A percentile compares a stretch with the other conserved stretches of the same genome.
Evolutionary conservation across 2,329 filamentous ascomycete species (phyloP).

Genomic region (Epichloe bromicola): DNA sequence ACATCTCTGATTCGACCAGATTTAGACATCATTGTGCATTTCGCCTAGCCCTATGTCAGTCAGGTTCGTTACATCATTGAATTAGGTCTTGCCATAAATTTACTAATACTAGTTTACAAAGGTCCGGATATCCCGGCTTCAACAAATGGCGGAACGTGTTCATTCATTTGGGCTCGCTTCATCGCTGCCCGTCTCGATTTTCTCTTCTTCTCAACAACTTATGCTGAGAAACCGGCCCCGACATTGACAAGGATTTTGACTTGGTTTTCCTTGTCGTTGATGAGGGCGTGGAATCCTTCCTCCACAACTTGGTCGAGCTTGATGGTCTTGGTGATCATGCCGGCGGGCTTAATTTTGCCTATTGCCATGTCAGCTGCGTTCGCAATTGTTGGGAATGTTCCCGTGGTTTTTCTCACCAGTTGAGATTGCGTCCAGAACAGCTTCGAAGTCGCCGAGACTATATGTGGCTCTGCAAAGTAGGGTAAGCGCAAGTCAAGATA

Average conservation of each 20-base stretch:
- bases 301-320: conserved; percentile 41
- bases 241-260: conserved; percentile 48
- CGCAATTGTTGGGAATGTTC: not conserved
- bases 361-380: not conserved
- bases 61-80: not conserved
- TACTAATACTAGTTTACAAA: not conserved
- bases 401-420: conserved; percentile 3
- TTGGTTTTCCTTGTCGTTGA: conserved; percentile 46
- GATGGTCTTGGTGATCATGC: conserved; percentile 50
- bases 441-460: conserved; percentile 33
- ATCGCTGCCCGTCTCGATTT: not conserved
- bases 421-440: conserved; percentile 39
- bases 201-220: not conserved
- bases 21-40: too few species aligned
- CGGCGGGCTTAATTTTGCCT: conserved; percentile 36
- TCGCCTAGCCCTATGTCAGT: too few species aligned
- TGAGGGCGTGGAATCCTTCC: conserved; percentile 42
- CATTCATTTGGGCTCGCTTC: not conserved
- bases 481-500: conserved; percentile 27
- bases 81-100: not conserved
- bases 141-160: not conserved
- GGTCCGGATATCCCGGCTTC: not conserved
- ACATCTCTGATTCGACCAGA: too few species aligned
- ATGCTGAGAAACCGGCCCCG: conserved; percentile 4
- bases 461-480: conserved; percentile 28